These are phyloP conservation scores for Kwoniella europaea DNA, from an alignment of 768 basidiomycete species.

Conservation along the genomic window DNA sequence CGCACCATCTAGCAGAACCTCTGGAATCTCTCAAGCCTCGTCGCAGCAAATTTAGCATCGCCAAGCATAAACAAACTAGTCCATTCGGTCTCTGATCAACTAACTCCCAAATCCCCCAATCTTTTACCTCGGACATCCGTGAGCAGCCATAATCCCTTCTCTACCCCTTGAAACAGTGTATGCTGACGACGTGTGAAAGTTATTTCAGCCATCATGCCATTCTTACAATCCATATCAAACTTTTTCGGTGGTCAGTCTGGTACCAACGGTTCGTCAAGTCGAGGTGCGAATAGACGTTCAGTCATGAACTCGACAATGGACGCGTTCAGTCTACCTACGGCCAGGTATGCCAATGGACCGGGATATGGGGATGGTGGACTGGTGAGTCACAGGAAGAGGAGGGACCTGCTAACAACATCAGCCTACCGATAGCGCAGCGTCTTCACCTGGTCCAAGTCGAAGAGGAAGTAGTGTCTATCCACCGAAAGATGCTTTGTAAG, in stretches of 20 bases:
- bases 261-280: conserved; percentile 26
- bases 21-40: no score
- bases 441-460: conserved; percentile 52
- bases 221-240: conserved; percentile 41
- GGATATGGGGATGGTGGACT: conserved; percentile 14
- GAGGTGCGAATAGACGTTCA: conserved; percentile 40
- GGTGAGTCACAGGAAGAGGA: conserved; percentile 13
- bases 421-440: conserved; percentile 38
- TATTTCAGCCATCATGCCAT: conserved; percentile 35
- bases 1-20: no score
- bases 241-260: conserved; percentile 35
- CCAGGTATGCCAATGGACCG: conserved; percentile 24
- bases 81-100: not conserved
- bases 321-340: conserved; percentile 80
- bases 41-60: not conserved
- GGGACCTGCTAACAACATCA: conserved; percentile 4
- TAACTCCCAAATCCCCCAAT: not conserved
- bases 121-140: conserved; percentile 2
- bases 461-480: conserved; percentile 41
- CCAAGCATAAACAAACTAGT: not conserved
- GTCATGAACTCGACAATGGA: conserved; percentile 80
- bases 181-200: conserved; percentile 2
- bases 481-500: conserved; percentile 41
- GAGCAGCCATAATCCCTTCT: not conserved
- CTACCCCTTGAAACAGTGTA: not conserved